Evolutionary conservation across 2,329 filamentous ascomycete species (phyloP).

Genomic region (Calonectria pauciramosa): DNA sequence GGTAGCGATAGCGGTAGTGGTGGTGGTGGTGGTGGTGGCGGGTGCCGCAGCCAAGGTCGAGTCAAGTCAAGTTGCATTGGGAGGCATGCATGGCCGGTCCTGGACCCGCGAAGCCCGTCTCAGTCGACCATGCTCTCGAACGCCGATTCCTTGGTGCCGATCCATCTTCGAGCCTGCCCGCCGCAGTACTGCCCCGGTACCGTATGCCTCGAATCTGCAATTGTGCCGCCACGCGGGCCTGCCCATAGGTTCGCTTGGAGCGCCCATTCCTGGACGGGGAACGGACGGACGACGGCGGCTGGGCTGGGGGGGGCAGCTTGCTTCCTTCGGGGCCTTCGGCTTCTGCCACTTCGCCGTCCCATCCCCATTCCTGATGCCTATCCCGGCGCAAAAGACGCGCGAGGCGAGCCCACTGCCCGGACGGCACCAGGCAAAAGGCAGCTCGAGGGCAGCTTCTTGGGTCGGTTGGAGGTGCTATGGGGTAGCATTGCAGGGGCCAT

Average conservation of each 20-base stretch:
- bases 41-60: conserved; percentile 16
- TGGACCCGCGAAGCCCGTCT: conserved; percentile 1
- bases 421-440: conserved; percentile 29
- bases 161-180: conserved; percentile 16
- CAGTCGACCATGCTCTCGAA: conserved; percentile 28
- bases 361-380: conserved; percentile 1
- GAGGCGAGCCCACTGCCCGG: conserved; percentile 1
- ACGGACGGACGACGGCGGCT: not conserved
- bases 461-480: conserved; percentile 42
- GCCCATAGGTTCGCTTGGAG: conserved; percentile 43
- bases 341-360: not conserved
- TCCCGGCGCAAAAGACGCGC: not conserved
- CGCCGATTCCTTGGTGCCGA: conserved; percentile 30
- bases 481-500: conserved; percentile 35
- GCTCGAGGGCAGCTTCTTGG: conserved; percentile 43
- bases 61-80: not conserved
- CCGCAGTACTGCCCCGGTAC: not conserved
- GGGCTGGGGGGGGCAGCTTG: not conserved
- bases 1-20: conserved; percentile 3
- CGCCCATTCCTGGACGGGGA: conserved; percentile 13
- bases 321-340: conserved; percentile 14
- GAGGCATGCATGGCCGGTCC: conserved; percentile 20
- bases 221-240: not conserved
- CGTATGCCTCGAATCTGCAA: not conserved
- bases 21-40: not conserved